These are phyloP conservation scores for Penicillium waksmanii DNA, from an alignment of 495 filamentous ascomycete genomes.

Conservation along the genomic window DNA sequence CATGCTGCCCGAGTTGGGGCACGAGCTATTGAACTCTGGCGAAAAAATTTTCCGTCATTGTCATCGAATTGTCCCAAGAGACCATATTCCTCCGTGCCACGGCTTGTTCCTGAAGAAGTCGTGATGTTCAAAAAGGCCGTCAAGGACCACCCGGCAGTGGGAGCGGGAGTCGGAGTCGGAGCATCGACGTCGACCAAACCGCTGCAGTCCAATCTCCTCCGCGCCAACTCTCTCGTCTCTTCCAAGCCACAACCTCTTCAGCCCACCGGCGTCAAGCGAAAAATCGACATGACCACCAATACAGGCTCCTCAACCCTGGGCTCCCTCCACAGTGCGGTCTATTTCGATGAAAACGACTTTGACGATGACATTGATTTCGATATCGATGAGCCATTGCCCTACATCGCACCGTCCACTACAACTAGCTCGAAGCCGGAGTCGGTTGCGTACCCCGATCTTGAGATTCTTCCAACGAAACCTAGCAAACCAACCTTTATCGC, in stretches of 20 bases:
- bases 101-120: slow-evolving; percentile 21
- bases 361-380: slow-evolving; percentile 56
- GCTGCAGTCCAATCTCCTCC: slow-evolving; percentile 41
- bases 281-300: slow-evolving; percentile 43
- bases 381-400: slow-evolving; percentile 43
- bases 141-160: slow-evolving; percentile 38
- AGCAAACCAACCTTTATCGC: slow-evolving; percentile 8
- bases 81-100: slow-evolving; percentile 33
- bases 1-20: slow-evolving; percentile 28
- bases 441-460: slow-evolving; percentile 30
- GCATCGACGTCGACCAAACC: slow-evolving; percentile 34
- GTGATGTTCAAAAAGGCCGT: slow-evolving; percentile 52
- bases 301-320: slow-evolving; percentile 39
- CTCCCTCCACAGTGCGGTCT: slow-evolving; percentile 49
- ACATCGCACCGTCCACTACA: slow-evolving; percentile 26
- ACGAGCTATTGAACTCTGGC: slow-evolving; percentile 23
- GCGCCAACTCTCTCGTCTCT: slow-evolving; percentile 25
- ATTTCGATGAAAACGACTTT: slow-evolving; percentile 60
- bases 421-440: slow-evolving; percentile 24
- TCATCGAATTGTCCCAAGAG: slow-evolving; percentile 30
- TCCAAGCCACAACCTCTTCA: slow-evolving; percentile 31
- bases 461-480: slow-evolving; percentile 14
- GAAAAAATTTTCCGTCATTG: slow-evolving; percentile 25
- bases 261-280: slow-evolving; percentile 45
- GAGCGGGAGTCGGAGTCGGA: not conserved